A percentile compares a stretch with the other conserved stretches of the same genome.
These are phyloP conservation scores for Aspergillus cejpii DNA, from an alignment of 2,329 filamentous ascomycete genomes.

Conservation along the genomic window DNA sequence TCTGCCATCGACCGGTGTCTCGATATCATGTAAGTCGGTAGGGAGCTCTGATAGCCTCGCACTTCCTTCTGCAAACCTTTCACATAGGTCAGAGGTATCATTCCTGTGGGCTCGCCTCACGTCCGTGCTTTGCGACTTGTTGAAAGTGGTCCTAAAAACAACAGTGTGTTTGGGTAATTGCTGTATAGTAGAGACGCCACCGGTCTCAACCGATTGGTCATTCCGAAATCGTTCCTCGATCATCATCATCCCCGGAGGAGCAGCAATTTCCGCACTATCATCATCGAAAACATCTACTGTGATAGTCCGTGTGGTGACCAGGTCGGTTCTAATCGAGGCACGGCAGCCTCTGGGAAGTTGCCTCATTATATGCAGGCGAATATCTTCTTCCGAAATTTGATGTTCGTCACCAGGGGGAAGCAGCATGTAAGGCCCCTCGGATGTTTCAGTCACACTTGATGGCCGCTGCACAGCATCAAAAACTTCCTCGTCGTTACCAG, in stretches of 20 bases:
- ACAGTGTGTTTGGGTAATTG: constrained; percentile 39
- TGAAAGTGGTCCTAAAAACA: constrained; percentile 42
- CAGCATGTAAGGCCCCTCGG: constrained; percentile 25
- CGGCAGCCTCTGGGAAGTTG: constrained; percentile 40
- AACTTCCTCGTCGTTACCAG: constrained; percentile 31
- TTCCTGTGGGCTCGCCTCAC: constrained; percentile 21
- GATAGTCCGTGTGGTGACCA: constrained; percentile 41
- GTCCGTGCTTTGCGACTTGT: constrained; percentile 34
- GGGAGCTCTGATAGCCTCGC: not conserved
- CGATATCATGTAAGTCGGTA: not conserved
- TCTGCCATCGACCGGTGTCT: not conserved
- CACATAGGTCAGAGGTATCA: not conserved
- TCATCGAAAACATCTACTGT: constrained; percentile 44
- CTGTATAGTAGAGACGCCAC: constrained; percentile 36
- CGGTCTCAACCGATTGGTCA: constrained; percentile 38
- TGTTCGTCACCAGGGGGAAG: constrained; percentile 34
- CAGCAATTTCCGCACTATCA: constrained; percentile 37
- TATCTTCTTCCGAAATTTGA: constrained; percentile 41
- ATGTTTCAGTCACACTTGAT: constrained; percentile 18
- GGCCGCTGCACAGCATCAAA: constrained; percentile 39
- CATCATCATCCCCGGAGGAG: constrained; percentile 43
- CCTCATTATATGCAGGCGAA: constrained; percentile 43
- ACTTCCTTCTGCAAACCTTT: not conserved
- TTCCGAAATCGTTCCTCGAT: constrained; percentile 44
- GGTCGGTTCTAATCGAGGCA: constrained; percentile 40